Evolutionary conservation across 129 eudicot genomes (phyloP).

Genomic region (Calendula officinalis): DNA sequence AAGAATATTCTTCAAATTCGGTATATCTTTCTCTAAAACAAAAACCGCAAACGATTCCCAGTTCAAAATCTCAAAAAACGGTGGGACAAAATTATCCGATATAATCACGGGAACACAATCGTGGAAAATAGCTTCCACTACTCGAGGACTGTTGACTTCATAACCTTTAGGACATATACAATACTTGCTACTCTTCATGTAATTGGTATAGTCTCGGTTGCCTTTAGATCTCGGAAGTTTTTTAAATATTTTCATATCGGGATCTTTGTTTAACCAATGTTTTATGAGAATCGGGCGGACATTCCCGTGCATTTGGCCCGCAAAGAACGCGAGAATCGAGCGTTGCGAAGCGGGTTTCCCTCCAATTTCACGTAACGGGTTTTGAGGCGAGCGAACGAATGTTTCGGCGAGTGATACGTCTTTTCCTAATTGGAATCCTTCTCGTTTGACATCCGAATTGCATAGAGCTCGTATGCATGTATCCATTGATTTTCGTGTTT

Average conservation of each 20-base stretch:
- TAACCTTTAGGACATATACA: conserved; percentile 75
- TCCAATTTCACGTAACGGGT: conserved; percentile 50
- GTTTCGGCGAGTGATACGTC: conserved; percentile 89
- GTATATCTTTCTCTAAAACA: conserved; percentile 66
- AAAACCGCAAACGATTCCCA: conserved; percentile 72
- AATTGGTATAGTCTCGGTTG: conserved; percentile 31
- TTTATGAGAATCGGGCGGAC: conserved; percentile 50
- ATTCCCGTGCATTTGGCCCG: conserved; percentile 76
- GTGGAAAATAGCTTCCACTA: conserved; percentile 64
- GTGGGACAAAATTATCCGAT: conserved; percentile 68
- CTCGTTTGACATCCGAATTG: conserved; percentile 64
- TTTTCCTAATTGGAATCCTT: conserved; percentile 72
- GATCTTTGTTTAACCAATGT: conserved; percentile 69
- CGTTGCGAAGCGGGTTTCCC: conserved; percentile 58
- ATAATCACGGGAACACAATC: conserved; percentile 67
- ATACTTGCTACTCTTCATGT: conserved; percentile 70
- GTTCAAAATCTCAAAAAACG: conserved; percentile 58
- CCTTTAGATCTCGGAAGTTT: conserved; percentile 33
- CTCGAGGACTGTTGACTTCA: conserved; percentile 79
- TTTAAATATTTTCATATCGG: conserved; percentile 60
- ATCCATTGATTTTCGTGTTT: conserved; percentile 47
- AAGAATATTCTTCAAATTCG: conserved; percentile 58
- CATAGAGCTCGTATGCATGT: conserved; percentile 74
- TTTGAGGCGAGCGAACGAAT: conserved; percentile 36
- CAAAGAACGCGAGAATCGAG: conserved; percentile 63